A percentile compares a stretch with the other conserved stretches of the same genome.
Conservation (phyloP, 2,329 filamentous ascomycete genomes). For the Alternaria arborescens region DNA sequence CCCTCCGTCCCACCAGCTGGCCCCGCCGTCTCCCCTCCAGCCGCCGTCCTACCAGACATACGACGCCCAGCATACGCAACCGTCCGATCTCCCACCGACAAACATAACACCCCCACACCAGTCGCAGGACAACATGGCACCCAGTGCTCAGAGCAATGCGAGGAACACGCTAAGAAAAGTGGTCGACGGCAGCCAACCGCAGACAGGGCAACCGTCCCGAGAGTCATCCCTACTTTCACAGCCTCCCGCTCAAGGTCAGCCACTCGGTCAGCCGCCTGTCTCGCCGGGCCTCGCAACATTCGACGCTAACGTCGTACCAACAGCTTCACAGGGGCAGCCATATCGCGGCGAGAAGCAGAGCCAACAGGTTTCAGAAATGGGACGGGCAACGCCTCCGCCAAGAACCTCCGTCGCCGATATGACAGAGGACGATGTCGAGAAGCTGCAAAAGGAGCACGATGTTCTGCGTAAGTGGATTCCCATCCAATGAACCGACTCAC, state of each 20-base stretch:
- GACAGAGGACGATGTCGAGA: slow-evolving; percentile 58
- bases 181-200: slow-evolving; percentile 40
- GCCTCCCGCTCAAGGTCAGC: slow-evolving; percentile 49
- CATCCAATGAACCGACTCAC: background rate
- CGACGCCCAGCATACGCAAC: slow-evolving; percentile 41
- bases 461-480: slow-evolving; percentile 55
- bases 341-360: slow-evolving; percentile 51
- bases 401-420: slow-evolving; percentile 52
- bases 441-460: slow-evolving; percentile 60
- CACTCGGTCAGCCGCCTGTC: slow-evolving; percentile 45
- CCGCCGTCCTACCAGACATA: slow-evolving; percentile 42
- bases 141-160: slow-evolving; percentile 29
- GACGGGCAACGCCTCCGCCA: slow-evolving; percentile 58
- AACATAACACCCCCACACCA: slow-evolving; percentile 43
- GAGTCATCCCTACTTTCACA: slow-evolving; percentile 49
- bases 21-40: slow-evolving; percentile 49
- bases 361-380: slow-evolving; percentile 44
- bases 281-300: slow-evolving; percentile 54
- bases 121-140: slow-evolving; percentile 46
- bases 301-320: slow-evolving; percentile 56
- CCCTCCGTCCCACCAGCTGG: slow-evolving; percentile 46
- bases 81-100: slow-evolving; percentile 34
- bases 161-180: slow-evolving; percentile 49
- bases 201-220: slow-evolving; percentile 43
- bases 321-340: slow-evolving; percentile 55